These are phyloP conservation scores for Cylindrodendrum hubeiense DNA, from an alignment of 2,329 filamentous ascomycete species.

Conservation along the genomic window DNA sequence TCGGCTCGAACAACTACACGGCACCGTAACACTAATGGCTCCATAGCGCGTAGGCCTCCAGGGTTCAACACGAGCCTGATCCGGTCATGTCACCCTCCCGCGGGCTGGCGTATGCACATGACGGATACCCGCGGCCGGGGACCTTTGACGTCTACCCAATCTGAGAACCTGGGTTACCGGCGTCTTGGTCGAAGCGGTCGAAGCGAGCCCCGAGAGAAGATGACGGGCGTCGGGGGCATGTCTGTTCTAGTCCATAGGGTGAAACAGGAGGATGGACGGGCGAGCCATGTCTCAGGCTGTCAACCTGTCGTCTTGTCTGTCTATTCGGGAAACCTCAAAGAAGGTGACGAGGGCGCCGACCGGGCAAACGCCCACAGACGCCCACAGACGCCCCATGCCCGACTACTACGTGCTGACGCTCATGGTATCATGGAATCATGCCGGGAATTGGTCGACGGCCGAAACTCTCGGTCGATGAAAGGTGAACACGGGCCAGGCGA, in stretches of 20 bases:
- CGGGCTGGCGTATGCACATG: neutral
- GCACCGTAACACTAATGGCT: neutral
- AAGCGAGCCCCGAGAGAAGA: conserved; percentile 1
- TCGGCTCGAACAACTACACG: neutral
- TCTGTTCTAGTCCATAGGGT: conserved; percentile 10
- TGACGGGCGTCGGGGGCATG: conserved; percentile 21
- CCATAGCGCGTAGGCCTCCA: neutral
- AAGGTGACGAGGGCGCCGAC: neutral
- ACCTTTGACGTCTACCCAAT: conserved; percentile 6
- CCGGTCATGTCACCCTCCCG: neutral
- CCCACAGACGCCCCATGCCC: no score
- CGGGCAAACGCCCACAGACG: neutral
- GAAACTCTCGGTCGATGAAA: neutral
- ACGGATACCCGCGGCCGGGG: neutral
- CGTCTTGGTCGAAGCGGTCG: conserved; percentile 18
- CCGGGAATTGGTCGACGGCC: neutral
- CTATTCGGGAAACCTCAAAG: neutral
- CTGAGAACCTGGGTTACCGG: conserved; percentile 17
- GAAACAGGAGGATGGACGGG: conserved; percentile 8
- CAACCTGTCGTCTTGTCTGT: neutral
- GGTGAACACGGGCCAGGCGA: conserved; percentile 7
- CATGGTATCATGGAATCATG: neutral
- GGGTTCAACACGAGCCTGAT: conserved; percentile 3
- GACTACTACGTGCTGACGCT: neutral
- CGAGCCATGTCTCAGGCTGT: conserved; percentile 11